These are phyloP conservation scores for Tolypocladium capitatum DNA, from an alignment of 2,329 filamentous ascomycete species.

Conservation along the genomic window DNA sequence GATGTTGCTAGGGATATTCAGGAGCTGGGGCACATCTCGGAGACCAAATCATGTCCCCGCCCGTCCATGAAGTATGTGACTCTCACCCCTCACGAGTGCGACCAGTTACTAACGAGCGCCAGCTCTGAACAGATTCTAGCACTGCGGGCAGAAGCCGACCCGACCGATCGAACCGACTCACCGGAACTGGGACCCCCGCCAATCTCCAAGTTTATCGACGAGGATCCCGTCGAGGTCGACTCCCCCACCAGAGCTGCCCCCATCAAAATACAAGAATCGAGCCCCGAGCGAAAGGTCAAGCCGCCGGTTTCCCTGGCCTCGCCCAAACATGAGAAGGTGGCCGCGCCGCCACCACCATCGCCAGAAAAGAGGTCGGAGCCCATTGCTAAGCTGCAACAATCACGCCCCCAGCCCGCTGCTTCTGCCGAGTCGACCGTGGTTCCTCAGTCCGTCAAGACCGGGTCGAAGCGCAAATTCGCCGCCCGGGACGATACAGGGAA, in stretches of 20 bases:
- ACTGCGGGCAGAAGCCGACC: slow-evolving; percentile 35
- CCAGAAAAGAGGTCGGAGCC: slow-evolving; percentile 14
- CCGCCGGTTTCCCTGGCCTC: slow-evolving; percentile 18
- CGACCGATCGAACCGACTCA: slow-evolving; percentile 37
- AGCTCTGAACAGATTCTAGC: slow-evolving; percentile 51
- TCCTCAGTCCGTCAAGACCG: slow-evolving; percentile 24
- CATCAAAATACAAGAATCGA: slow-evolving; percentile 6
- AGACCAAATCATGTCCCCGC: slow-evolving; percentile 55
- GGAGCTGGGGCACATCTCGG: slow-evolving; percentile 43
- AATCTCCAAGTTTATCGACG: slow-evolving; percentile 44
- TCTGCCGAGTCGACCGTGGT: neutral
- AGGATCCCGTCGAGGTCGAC: slow-evolving; percentile 40
- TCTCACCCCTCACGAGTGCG: neutral
- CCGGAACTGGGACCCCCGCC: slow-evolving; percentile 56
- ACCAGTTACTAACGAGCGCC: slow-evolving; percentile 15
- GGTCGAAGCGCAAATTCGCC: slow-evolving; percentile 45
- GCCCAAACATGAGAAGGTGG: slow-evolving; percentile 10
- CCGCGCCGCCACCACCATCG: slow-evolving; percentile 7
- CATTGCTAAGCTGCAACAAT: neutral
- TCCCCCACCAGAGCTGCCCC: slow-evolving; percentile 23
- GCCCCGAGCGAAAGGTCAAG: slow-evolving; percentile 14
- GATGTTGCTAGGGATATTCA: slow-evolving; percentile 43
- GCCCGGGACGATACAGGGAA: slow-evolving; percentile 32
- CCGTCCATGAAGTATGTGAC: slow-evolving; percentile 51
- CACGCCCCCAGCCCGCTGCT: neutral